Base-by-base conservation (phyloP, 352 stramenopile genomes). In the Peronospora belbahrii region DNA sequence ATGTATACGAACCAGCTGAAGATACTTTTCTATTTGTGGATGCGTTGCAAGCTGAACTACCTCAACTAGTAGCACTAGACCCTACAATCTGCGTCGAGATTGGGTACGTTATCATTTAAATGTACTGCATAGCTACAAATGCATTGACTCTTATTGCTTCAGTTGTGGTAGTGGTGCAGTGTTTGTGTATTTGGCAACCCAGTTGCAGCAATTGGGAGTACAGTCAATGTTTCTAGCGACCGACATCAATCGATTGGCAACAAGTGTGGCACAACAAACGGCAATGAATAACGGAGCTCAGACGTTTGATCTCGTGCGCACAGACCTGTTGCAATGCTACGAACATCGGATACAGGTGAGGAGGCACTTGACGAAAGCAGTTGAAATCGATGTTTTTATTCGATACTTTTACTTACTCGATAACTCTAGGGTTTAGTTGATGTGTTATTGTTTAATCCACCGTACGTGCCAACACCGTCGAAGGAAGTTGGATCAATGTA, bases 11-110 rank as follows among this genome's bases (percentile, higher is more conserved):
- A 67, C 96, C 95, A 17, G 84, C 85, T 11, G 95, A 98, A 46
- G 96, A 99, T 66, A 98, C 96, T 11, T 99, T 94, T 56, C 64
- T 99, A 13, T 85, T 99, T 20, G 59, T 98, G 13, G 95, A 99
- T 56, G 93, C 88, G 13, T 74, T 99, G 43, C 74, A 95, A 52
- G 74, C 88, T 31, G 94, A 98, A 49, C 47, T 83, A 23, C 58
- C 65, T 32, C 68, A 75, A 15, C 56, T 96, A 31, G 42, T 49
- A 19, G 45, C 57, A 17, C 48, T 87, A 28, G 42, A 83, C 7
- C 83, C 86, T 0, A 36, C 65, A 11, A 61, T 97, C 31, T 96
- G 88, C 51, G 57, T 97, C 23, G 91, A 97, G 60, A 84, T 95
- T 35, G 88, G 87, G 79, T 89, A 23, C 34, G 68, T 67, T 8